Evolutionary conservation across 495 filamentous ascomycete genomes (phyloP), one percentile per base, ranked within the genome.

Genomic region (Lasiosphaeriaceae sp.): DNA sequence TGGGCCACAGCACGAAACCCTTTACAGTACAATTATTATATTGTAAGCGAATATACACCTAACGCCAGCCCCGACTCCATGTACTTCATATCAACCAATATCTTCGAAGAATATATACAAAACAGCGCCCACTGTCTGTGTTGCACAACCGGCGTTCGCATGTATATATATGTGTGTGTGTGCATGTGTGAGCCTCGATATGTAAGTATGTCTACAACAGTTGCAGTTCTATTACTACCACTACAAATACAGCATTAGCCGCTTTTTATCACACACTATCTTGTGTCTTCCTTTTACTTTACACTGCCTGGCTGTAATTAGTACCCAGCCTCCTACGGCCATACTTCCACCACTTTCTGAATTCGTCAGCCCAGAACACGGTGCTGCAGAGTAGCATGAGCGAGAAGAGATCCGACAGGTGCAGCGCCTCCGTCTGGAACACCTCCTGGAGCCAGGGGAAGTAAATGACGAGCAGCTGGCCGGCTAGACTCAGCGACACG

Each of bases 311-410:
- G 45, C 77, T 80, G 62, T 80, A 80, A 22, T 73, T 71, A 43
- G 61, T 67, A 24, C 71, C 63, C 50, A 71, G 65, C 53, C 73
- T 70, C 60, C 69, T 65, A 50, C 52, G 47, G 34, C 76, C 77
- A 59, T 79, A 78, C 59, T 71, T 72, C 61, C 74, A 80, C 73
- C 74, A 93, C 77, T 98, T 98, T 70, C 94, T 80, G 14, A 72
- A 84, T 77, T 98, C 94, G 73, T 98, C 94, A 17, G 84, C 90
- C 87, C 90, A 97, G 73, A 97, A 96, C 23, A 98, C 94, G 11
- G 81, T 83, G 71, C 91, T 96, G 37, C 91, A 86, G 59, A 97
- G 76, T 46, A 77, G 69, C 19, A 93, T 55, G 63, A 98, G 71
- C 56, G 83, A 75, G 17, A 89, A 59, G 48, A 97, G 69, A 78